Conservation (phyloP, 1,284 basidiomycete species). For the Singerocomus inundabilis region DNA sequence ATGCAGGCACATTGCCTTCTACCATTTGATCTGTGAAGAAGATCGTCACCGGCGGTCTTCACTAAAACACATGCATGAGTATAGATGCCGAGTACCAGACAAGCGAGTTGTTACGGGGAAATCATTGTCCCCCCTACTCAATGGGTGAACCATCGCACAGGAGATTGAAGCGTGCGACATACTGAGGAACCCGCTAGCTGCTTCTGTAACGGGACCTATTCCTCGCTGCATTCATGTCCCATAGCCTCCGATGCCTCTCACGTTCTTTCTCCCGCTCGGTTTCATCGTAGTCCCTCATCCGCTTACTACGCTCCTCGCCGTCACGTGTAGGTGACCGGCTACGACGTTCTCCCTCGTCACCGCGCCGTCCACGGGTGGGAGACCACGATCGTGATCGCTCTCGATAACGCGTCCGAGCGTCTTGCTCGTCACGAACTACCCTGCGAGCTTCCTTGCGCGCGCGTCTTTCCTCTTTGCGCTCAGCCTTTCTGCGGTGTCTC, state of each 20-base stretch:
- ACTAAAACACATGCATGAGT: constrained; percentile 11
- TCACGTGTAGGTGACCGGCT: constrained; percentile 31
- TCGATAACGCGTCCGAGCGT: constrained; percentile 26
- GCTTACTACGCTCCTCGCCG: constrained; percentile 20
- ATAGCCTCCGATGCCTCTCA: constrained; percentile 49
- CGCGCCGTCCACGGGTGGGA: constrained; percentile 28
- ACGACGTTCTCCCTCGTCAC: constrained; percentile 20
- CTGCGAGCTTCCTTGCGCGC: constrained; percentile 48
- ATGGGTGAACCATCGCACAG: constrained; percentile 7
- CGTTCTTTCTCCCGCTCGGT: constrained; percentile 48
- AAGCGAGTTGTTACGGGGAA: constrained; percentile 2
- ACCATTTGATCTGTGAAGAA: constrained; percentile 18
- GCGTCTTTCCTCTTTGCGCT: constrained; percentile 58
- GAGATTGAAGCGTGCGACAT: constrained; percentile 6
- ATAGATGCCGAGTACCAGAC: constrained; percentile 8
- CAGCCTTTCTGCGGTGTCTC: constrained; percentile 53
- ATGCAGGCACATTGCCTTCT: constrained; percentile 19
- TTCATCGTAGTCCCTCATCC: constrained; percentile 39
- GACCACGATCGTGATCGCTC: constrained; percentile 46
- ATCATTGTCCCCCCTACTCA: constrained; percentile 6
- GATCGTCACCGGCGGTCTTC: constrained; percentile 14
- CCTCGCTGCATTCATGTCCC: constrained; percentile 47
- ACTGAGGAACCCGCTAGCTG: constrained; percentile 17
- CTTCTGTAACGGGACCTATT: constrained; percentile 27
- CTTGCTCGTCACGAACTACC: constrained; percentile 34